Evolutionary conservation across 2,329 filamentous ascomycete species (phyloP), one percentile per base, ranked within the genome.

Genomic region (Aspergillus quadrilineatus): DNA sequence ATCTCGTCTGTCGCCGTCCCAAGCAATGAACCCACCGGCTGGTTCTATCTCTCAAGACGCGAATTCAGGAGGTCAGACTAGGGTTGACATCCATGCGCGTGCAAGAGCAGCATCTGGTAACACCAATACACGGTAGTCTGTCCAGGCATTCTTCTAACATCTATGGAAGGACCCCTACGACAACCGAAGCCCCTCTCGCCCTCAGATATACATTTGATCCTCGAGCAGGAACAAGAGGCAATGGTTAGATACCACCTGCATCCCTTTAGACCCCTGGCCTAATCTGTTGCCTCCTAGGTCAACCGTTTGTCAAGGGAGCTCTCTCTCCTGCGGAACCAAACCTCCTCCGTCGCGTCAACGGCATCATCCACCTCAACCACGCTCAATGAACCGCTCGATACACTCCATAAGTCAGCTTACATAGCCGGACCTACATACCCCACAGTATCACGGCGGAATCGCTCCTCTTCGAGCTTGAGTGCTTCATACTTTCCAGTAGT

Each of bases 201-300:
- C 1, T 89, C 91, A 3, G 93, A 97, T 73, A 81, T 97, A 59
- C 92, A 97, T 73, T 81, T 89, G 58, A 86, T 96, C 76, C 81
- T 97, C 28, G 93, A 97, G 75, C 94, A 95, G 74, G 93, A 97
- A 71, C 92, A 97, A 67, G 93, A 97, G 74, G 90, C 92, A 36
- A 88, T 97, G 67, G 92, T 94, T 81, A 62, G 85, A 41, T 77
- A 52, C 15, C 37, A 37, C 9, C 29, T 51, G 41, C 28, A n/a
- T 29, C 36, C 8, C n/a, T 26, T 41, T 22, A 10, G 26, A 17
- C 6, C 10, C 29, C 51, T 32, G 1, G 14, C 46, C 37, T 30
- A 17, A 50, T 42, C 22, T 6, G 12, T 22, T n/a, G 6, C 28
- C 48, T 17, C 14, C 41, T 69, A 93, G 90, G 90, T 97, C 59